A percentile compares a stretch with the other conserved stretches of the same genome.
Conservation (phyloP, 2,329 filamentous ascomycete genomes). For the Phaeosphaeriaceae sp. region DNA sequence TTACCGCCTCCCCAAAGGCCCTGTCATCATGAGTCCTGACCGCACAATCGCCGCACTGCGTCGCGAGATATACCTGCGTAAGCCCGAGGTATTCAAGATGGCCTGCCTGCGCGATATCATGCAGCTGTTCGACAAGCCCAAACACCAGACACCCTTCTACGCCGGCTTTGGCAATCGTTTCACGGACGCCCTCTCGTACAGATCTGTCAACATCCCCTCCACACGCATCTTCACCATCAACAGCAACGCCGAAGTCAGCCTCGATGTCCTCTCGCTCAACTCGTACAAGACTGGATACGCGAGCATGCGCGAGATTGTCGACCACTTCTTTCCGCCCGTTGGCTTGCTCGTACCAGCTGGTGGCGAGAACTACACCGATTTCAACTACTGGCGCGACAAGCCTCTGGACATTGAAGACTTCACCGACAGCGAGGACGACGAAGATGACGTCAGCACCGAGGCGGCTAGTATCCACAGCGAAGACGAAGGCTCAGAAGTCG, state of each 20-base stretch:
- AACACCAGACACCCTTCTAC: slow-evolving; percentile 84
- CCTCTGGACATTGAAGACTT: slow-evolving; percentile 89
- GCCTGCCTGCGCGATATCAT: slow-evolving; percentile 94
- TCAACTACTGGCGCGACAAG: slow-evolving; percentile 91
- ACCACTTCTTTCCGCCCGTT: slow-evolving; percentile 96
- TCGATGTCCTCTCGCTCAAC: slow-evolving; percentile 89
- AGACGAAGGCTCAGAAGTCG: slow-evolving; percentile 56
- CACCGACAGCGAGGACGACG: slow-evolving; percentile 73
- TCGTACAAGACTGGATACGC: slow-evolving; percentile 97
- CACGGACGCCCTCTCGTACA: slow-evolving; percentile 94
- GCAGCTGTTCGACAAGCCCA: slow-evolving; percentile 72
- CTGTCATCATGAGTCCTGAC: slow-evolving; percentile 94
- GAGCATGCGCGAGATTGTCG: slow-evolving; percentile 94
- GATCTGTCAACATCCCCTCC: slow-evolving; percentile 92
- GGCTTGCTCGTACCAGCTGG: slow-evolving; percentile 85
- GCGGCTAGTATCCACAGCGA: slow-evolving; percentile 55
- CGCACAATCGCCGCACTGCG: slow-evolving; percentile 91
- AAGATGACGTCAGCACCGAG: slow-evolving; percentile 51
- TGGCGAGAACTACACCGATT: slow-evolving; percentile 95
- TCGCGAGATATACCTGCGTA: slow-evolving; percentile 91
- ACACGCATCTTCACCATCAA: slow-evolving; percentile 99
- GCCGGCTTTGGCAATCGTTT: slow-evolving; percentile 96
- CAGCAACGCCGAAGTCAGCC: slow-evolving; percentile 91
- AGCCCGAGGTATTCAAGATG: slow-evolving; percentile 99
- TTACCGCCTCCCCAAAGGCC: slow-evolving; percentile 84